Percentiles rank a stretch among this genome's conserved stretches.
Evolutionary conservation across 352 stramenopile genomes (phyloP).

Genomic region (Phytopythium kandeliae): DNA sequence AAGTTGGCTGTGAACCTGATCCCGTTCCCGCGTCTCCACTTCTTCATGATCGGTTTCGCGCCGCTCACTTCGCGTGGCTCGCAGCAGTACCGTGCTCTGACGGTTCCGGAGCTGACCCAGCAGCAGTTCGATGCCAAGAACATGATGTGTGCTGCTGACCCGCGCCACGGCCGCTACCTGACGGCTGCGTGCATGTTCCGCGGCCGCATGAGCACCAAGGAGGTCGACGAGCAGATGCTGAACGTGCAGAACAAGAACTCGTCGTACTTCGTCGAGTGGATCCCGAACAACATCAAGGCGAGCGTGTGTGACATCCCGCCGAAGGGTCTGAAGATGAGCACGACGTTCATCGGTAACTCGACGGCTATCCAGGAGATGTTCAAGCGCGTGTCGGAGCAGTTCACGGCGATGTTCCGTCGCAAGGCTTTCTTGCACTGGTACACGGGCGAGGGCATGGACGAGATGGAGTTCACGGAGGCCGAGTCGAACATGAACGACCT

Average conservation of each 20-base stretch:
- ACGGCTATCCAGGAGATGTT: slow-evolving; percentile 99
- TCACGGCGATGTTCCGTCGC: slow-evolving; percentile 99
- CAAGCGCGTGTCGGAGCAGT: slow-evolving; percentile 99
- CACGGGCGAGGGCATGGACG: slow-evolving; percentile 99
- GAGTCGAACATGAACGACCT: slow-evolving; percentile 99
- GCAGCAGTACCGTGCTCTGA: slow-evolving; percentile 97
- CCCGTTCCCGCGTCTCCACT: slow-evolving; percentile 98
- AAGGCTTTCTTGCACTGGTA: slow-evolving; percentile 99
- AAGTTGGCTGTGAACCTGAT: slow-evolving; percentile 99
- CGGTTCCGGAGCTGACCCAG: slow-evolving; percentile 97
- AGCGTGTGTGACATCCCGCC: slow-evolving; percentile 99
- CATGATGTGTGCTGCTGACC: slow-evolving; percentile 99
- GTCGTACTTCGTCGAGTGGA: slow-evolving; percentile 99
- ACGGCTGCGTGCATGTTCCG: slow-evolving; percentile 99
- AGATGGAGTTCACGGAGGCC: slow-evolving; percentile 99
- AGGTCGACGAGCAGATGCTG: slow-evolving; percentile 99
- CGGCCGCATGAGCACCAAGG: slow-evolving; percentile 98
- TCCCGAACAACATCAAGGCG: slow-evolving; percentile 99
- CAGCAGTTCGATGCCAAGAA: slow-evolving; percentile 99
- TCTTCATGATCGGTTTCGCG: slow-evolving; percentile 99
- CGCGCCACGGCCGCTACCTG: slow-evolving; percentile 98
- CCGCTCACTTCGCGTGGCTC: slow-evolving; percentile 94
- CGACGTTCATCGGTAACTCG: slow-evolving; percentile 98
- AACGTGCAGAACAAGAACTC: slow-evolving; percentile 99
- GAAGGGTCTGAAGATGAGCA: slow-evolving; percentile 98